Percentiles rank a stretch among this genome's conserved stretches.
Evolutionary conservation across 2,329 filamentous ascomycete genomes (phyloP).

Genomic region (Apiospora arundinis): DNA sequence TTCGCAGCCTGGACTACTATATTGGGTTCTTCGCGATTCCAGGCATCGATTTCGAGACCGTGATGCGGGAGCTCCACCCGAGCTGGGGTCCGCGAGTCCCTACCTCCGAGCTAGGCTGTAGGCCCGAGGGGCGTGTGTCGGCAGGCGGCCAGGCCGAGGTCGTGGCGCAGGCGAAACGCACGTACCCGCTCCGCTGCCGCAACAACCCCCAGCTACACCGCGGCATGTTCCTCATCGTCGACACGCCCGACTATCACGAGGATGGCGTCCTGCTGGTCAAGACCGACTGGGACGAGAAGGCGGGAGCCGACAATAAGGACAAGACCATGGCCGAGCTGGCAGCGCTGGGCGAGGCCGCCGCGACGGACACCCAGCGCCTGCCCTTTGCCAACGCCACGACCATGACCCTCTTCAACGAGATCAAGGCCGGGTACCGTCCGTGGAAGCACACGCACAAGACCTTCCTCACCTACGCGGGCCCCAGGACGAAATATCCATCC

Average conservation of each 20-base stretch:
- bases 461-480: not conserved
- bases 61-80: constrained; percentile 1
- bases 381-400: not conserved
- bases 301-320: not conserved
- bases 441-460: not conserved
- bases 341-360: not conserved
- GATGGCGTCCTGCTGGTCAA: not conserved
- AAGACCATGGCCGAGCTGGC: not conserved
- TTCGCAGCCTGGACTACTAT: not conserved
- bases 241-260: not conserved
- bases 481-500: not conserved
- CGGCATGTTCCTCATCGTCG: not conserved
- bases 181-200: not conserved
- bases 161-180: not conserved
- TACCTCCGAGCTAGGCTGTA: not conserved
- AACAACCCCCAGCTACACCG: not conserved
- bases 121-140: not conserved
- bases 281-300: not conserved
- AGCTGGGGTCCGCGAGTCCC: not conserved
- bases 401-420: not conserved
- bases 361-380: not conserved
- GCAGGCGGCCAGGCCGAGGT: not conserved
- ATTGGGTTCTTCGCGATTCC: not conserved
- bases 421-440: not conserved
- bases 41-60: not conserved